Base-by-base conservation (phyloP, 176 grass and related monocot species). In the Carex pumila region DNA sequence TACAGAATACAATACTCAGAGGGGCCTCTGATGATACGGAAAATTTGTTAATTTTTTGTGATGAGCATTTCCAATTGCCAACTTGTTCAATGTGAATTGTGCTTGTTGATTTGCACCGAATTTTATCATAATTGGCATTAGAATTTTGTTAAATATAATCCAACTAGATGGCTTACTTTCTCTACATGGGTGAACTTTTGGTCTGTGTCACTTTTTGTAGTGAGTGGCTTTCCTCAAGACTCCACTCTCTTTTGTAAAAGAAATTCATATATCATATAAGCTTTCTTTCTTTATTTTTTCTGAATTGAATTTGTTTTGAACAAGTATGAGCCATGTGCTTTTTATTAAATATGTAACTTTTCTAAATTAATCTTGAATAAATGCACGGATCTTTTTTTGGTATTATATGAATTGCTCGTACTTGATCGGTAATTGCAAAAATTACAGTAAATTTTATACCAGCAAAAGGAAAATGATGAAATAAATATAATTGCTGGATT, bases 401-500 rank as follows among this genome's bases (percentile, higher is more conserved):
- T 56, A 77, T 50, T 50, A 56, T 55, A 55, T 77, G 12, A 76
- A 53, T 22, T 62, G 60, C 34, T 70, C 37, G 6, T 39, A 39
- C 37, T 39, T 39, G 32, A 34, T 34, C 32, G 32, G 32, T 34
- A 34, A 34, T 34, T 34, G 1, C 32, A 34, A 34, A 4, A 39
- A 39, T 39, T 39, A 39, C 5, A 5, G 37, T 39, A 49, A 47
- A 67, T 14, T 68, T 47, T 73, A 73, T 71, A 45, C 1, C 4
- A 15, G 30, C 11, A 45, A 12, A 25, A 14, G 11, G 19, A 49
- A 73, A 25, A 5, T 4, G 1, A 19, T 18, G 58, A 30, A 49
- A 65, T n/a, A 59, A 79, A 75, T 58, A 58, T 32, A 81, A 63
- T 45, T 29, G 15, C 22, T 81, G 79, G 58, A 64, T 81, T 81